Percentiles rank a stretch among this genome's conserved stretches.
Conservation (phyloP, 495 filamentous ascomycete species). For the Penicillium samsonianum region DNA sequence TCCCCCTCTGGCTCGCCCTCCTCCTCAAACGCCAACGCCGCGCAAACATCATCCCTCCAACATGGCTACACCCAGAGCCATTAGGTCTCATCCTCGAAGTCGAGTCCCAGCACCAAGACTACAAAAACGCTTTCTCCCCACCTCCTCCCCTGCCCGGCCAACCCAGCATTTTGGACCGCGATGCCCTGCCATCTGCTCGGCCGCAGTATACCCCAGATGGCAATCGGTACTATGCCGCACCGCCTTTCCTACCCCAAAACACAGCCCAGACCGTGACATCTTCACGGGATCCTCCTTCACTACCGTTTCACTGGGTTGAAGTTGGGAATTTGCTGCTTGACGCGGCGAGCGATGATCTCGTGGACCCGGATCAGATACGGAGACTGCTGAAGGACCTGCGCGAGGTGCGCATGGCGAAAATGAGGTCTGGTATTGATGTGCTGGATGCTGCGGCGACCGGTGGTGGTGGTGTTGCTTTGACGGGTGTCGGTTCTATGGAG, state of each 20-base stretch:
- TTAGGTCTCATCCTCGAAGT: slow-evolving; percentile 73
- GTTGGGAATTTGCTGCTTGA: slow-evolving; percentile 81
- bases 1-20: slow-evolving; percentile 97
- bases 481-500: slow-evolving; percentile 89
- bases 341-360: slow-evolving; percentile 81
- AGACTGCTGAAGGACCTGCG: slow-evolving; percentile 77
- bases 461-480: slow-evolving; percentile 73
- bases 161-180: slow-evolving; percentile 35
- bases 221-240: slow-evolving; percentile 41
- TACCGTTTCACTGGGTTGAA: slow-evolving; percentile 96
- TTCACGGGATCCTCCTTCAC: slow-evolving; percentile 48
- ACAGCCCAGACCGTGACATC: slow-evolving; percentile 31
- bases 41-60: slow-evolving; percentile 87
- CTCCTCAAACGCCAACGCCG: slow-evolving; percentile 93
- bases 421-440: slow-evolving; percentile 69
- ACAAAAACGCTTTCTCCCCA: slow-evolving; percentile 68
- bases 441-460: slow-evolving; percentile 61
- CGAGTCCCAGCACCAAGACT: slow-evolving; percentile 66
- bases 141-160: slow-evolving; percentile 63
- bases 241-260: slow-evolving; percentile 48
- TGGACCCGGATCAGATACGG: slow-evolving; percentile 71
- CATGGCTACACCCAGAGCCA: slow-evolving; percentile 78
- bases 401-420: slow-evolving; percentile 87
- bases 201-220: slow-evolving; percentile 47
- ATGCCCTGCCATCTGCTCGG: slow-evolving; percentile 29